Conservation (phyloP, 176 grass and related monocot genomes). For the Carex littledalei region DNA sequence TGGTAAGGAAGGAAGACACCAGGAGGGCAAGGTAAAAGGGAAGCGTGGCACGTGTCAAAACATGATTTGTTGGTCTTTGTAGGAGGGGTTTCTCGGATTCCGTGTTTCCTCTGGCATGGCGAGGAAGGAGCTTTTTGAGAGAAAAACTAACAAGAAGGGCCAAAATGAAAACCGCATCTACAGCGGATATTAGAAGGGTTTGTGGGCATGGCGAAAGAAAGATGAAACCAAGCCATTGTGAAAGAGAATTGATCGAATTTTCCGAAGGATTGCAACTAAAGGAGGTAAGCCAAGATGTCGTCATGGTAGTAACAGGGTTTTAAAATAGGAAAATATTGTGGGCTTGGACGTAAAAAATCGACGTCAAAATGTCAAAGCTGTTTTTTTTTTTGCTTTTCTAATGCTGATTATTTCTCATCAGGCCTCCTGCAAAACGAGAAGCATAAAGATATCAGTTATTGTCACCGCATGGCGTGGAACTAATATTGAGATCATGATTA, state of each 20-base stretch:
- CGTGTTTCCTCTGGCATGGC: not conserved
- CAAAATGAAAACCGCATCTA: slow-evolving; percentile 45
- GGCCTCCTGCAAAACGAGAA: not conserved
- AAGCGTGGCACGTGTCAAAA: slow-evolving; percentile 8
- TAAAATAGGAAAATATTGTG: not conserved
- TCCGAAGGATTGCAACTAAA: slow-evolving; percentile 14
- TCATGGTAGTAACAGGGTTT: not conserved
- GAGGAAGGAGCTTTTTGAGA: slow-evolving; percentile 17
- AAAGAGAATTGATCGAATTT: slow-evolving; percentile 5
- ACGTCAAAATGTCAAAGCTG: not conserved
- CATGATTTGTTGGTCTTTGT: not conserved
- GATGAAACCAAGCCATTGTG: slow-evolving; percentile 49
- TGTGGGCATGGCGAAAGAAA: slow-evolving; percentile 76
- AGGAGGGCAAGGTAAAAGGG: slow-evolving; percentile 42
- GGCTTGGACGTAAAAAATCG: not conserved
- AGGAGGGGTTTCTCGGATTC: slow-evolving; percentile 51
- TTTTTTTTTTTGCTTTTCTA: not conserved
- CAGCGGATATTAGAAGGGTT: slow-evolving; percentile 38
- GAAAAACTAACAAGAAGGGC: slow-evolving; percentile 22
- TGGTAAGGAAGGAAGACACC: slow-evolving; percentile 33
- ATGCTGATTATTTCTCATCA: not conserved
- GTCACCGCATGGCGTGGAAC: not conserved
- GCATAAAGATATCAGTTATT: not conserved
- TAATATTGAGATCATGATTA: not conserved
- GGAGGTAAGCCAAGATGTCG: slow-evolving; percentile 19